Percentiles rank a stretch among this genome's conserved stretches.
phyloP scores from a whole-genome alignment of 495 filamentous ascomycete genomes.

The Penicillium lividum region DNA sequence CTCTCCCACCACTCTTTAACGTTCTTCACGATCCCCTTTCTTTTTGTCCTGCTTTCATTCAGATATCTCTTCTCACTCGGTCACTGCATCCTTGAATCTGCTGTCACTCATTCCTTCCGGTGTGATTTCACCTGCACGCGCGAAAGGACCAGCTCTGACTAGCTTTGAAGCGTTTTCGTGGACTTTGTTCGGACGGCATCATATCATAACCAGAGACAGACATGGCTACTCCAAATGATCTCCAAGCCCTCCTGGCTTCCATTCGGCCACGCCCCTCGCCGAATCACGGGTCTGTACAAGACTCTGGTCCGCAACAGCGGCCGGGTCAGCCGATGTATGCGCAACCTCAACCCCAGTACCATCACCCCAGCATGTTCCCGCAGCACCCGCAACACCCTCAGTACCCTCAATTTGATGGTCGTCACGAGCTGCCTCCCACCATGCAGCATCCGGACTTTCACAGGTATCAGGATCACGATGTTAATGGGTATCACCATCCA shows the following conservation, averaged over 20 bases:
- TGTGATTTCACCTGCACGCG: neutral
- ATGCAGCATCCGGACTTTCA: neutral
- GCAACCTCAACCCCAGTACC: conserved; percentile 15
- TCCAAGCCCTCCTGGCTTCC: conserved; percentile 51
- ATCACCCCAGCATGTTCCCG: conserved; percentile 31
- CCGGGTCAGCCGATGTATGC: neutral
- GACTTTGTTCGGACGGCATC: conserved; percentile 32
- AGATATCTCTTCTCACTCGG: conserved; percentile 1
- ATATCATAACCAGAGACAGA: conserved; percentile 43
- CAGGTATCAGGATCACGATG: conserved; percentile 34
- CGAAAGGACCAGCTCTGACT: neutral
- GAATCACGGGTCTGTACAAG: conserved; percentile 37
- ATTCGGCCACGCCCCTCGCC: conserved; percentile 47
- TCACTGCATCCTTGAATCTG: neutral
- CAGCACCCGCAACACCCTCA: conserved; percentile 35
- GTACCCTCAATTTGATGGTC: conserved; percentile 40
- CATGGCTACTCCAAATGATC: conserved; percentile 54
- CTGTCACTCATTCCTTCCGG: conserved; percentile 5
- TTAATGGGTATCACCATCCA: conserved; percentile 47
- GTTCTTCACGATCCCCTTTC: conserved; percentile 2
- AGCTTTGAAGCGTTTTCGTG: neutral
- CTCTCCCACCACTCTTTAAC: conserved; percentile 3
- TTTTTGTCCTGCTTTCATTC: conserved; percentile 8
- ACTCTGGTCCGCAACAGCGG: conserved; percentile 24
- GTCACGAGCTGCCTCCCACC: conserved; percentile 17